Evolutionary conservation across 2,329 filamentous ascomycete species (phyloP).

Genomic region (Byssochlamys sp.): DNA sequence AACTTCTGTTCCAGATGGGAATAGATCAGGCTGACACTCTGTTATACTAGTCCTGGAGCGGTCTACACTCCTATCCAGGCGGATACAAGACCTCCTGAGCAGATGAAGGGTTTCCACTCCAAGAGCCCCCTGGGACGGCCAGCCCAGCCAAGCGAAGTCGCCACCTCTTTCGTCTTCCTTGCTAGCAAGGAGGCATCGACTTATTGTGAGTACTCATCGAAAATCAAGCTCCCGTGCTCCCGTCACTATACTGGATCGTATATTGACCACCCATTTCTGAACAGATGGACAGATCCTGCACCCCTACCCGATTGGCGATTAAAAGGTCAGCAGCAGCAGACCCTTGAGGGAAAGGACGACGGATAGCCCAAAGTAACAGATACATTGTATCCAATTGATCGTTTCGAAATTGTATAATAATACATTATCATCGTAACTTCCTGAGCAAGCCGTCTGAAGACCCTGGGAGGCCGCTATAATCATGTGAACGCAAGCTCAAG

Average conservation of each 20-base stretch:
- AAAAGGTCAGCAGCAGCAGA: not conserved
- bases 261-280: not conserved
- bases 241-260: not conserved
- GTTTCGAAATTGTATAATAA: not conserved
- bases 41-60: constrained; percentile 18
- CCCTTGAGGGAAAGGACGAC: not conserved
- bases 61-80: constrained; percentile 28
- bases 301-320: constrained; percentile 27
- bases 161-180: constrained; percentile 31
- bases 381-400: not conserved
- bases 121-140: constrained; percentile 22
- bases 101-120: constrained; percentile 26
- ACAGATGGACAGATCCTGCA: constrained; percentile 28
- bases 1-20: not conserved
- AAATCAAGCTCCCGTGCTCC: not conserved
- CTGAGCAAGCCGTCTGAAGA: not conserved
- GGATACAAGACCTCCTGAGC: constrained; percentile 24
- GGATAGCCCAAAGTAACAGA: not conserved
- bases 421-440: not conserved
- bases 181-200: constrained; percentile 26
- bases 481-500: not conserved
- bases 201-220: constrained; percentile 21
- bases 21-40: not conserved
- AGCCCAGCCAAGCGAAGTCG: constrained; percentile 31
- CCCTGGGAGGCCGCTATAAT: not conserved